Conservation (phyloP, 306 rosid species). For the Medicago ruthenica region DNA sequence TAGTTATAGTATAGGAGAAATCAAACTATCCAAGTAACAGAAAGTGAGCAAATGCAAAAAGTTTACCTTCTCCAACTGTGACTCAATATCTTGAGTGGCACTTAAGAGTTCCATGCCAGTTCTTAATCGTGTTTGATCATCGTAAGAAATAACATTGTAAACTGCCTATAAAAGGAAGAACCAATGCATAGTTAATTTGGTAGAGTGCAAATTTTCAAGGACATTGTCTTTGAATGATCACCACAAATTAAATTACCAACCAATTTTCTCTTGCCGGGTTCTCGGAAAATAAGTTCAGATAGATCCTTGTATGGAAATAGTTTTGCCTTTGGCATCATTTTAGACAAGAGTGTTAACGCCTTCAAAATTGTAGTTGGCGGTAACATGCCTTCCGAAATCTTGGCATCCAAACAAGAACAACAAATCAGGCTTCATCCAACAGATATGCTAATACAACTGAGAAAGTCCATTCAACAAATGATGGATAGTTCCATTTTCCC, state of each 20-base stretch:
- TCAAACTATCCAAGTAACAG: neutral
- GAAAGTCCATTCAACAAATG: neutral
- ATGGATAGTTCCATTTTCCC: neutral
- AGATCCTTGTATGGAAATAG: constrained; percentile 74
- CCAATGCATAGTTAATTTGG: constrained; percentile 8
- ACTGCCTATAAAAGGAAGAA: constrained; percentile 56
- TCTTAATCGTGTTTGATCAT: constrained; percentile 62
- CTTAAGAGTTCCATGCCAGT: constrained; percentile 82
- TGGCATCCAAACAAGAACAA: constrained; percentile 51
- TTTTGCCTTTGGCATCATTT: constrained; percentile 75
- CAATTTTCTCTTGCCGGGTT: constrained; percentile 74
- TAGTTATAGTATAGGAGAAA: neutral
- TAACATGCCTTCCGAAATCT: constrained; percentile 80
- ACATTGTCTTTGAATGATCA: neutral
- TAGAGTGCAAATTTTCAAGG: neutral
- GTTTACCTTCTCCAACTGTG: constrained; percentile 67
- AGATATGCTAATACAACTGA: neutral
- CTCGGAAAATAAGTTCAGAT: constrained; percentile 68
- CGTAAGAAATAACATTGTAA: constrained; percentile 82
- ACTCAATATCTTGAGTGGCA: constrained; percentile 78
- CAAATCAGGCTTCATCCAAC: constrained; percentile 38
- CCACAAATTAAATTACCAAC: constrained; percentile 54
- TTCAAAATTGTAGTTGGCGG: constrained; percentile 73
- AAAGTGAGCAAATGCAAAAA: constrained; percentile 28
- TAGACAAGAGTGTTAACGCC: constrained; percentile 61